Base-by-base conservation (phyloP, 352 stramenopile species). In the Globisporangium nunn region DNA sequence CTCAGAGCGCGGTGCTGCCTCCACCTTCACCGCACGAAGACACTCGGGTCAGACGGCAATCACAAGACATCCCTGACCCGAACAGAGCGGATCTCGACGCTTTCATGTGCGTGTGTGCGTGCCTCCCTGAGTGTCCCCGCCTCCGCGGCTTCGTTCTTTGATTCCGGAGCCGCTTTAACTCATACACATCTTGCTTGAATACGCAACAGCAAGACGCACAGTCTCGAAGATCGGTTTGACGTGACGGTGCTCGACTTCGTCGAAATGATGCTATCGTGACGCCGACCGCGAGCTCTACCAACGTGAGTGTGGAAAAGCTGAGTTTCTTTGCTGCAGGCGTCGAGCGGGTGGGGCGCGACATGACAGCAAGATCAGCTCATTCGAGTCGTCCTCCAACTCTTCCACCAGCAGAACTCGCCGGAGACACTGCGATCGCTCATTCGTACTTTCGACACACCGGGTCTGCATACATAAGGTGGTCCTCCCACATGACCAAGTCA, bases 381-480 rank as follows among this genome's bases (percentile, higher is more conserved):
- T 23, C 17, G 31, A 29, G 15, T 28, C 6, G 28, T 40, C 10
- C 6, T 43, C 37, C 11, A 14, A 43, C 37, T 14, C 35, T 17
- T 43, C 37, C 37, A 43, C 4, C 37, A 6, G 37, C 23, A 23
- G 37, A 43, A 17, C 11, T 12, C 37, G 11, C 17, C 11, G 37
- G 11, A 43, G 37, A 43, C 37, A 17, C 37, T 12, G 33, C 49
- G 48, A 11, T 86, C 68, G 48, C 6, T 86, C 68, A 89, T 56
- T 81, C 72, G 52, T 91, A 95, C 55, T 95, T 95, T 29, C 81
- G 74, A 48, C 82, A 92, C 37, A 95, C 78, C n/a, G 85, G 85
- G 59, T 95, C 81, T 12, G 85, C 85, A 58, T 88, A 87, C 8
- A 73, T 64, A 18, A 95, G 69, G 67, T 95, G 85, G 40, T 86